Percentiles rank a stretch among this genome's conserved stretches.
Conservation (phyloP, 495 filamentous ascomycete genomes). For the Lasiosphaeria ovina region DNA sequence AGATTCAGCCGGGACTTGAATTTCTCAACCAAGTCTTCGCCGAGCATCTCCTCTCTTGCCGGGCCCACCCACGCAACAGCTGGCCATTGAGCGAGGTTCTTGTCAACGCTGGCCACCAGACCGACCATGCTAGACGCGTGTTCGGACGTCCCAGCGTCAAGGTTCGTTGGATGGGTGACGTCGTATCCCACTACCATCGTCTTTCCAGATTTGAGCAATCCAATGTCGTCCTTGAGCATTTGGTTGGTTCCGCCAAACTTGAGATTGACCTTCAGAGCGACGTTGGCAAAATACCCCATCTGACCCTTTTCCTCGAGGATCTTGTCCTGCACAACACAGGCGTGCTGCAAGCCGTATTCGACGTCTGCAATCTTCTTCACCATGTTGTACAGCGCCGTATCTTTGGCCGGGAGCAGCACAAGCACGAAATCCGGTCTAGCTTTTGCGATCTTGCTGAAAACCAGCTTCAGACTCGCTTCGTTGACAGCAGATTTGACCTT, state of each 20-base stretch:
- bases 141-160: conserved; percentile 47
- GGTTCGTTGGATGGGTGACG: conserved; percentile 83
- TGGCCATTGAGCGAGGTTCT: conserved; percentile 65
- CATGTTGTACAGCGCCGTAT: conserved; percentile 57
- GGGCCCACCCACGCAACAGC: conserved; percentile 58
- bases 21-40: conserved; percentile 51
- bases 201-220: conserved; percentile 51
- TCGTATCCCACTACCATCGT: conserved; percentile 88
- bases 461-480: neutral
- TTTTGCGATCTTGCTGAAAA: conserved; percentile 21
- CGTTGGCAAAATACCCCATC: conserved; percentile 66
- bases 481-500: too few species aligned
- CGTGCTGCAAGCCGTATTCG: conserved; percentile 60
- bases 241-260: conserved; percentile 84
- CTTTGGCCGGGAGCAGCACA: conserved; percentile 55
- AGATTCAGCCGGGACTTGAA: conserved; percentile 58
- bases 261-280: conserved; percentile 80
- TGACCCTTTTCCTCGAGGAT: conserved; percentile 42
- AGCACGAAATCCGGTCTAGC: conserved; percentile 50
- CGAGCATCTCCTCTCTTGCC: conserved; percentile 59
- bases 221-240: conserved; percentile 46
- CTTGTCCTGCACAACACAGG: conserved; percentile 58
- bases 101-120: conserved; percentile 70
- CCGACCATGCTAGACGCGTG: conserved; percentile 67
- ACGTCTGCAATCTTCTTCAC: conserved; percentile 70